Conservation (phyloP, 2,329 filamentous ascomycete species). For the Onygenales sp. region DNA sequence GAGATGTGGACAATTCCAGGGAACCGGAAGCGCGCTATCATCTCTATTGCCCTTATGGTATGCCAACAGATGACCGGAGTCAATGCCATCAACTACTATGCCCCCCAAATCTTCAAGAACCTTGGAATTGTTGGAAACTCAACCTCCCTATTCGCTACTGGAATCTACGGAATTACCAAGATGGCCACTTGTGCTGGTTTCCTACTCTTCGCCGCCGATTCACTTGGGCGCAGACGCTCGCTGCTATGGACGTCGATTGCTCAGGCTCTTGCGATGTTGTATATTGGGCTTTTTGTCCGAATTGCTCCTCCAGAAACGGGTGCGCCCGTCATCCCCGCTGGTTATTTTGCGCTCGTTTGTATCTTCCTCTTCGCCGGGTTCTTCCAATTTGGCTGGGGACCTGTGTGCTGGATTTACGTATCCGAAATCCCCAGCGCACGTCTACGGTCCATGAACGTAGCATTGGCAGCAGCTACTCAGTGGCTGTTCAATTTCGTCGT, state of each 20-base stretch:
- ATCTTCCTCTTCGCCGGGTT: slow-evolving; percentile 64
- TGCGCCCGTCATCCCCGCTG: slow-evolving; percentile 50
- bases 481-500: slow-evolving; percentile 70
- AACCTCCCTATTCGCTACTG: slow-evolving; percentile 60
- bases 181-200: slow-evolving; percentile 55
- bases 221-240: slow-evolving; percentile 54
- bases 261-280: slow-evolving; percentile 55
- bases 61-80: slow-evolving; percentile 46
- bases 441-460: slow-evolving; percentile 57
- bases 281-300: slow-evolving; percentile 62
- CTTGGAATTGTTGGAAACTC: slow-evolving; percentile 51
- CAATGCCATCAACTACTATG: slow-evolving; percentile 58
- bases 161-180: slow-evolving; percentile 65
- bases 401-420: slow-evolving; percentile 63
- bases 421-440: slow-evolving; percentile 61
- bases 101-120: slow-evolving; percentile 58
- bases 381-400: slow-evolving; percentile 64
- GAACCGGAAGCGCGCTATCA: slow-evolving; percentile 44
- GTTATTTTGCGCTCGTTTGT: slow-evolving; percentile 60
- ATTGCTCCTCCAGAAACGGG: slow-evolving; percentile 49
- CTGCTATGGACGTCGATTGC: slow-evolving; percentile 57
- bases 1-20: slow-evolving; percentile 54
- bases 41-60: slow-evolving; percentile 45
- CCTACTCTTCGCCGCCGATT: slow-evolving; percentile 59
- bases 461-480: slow-evolving; percentile 58